These are phyloP conservation scores for Trifolium subterraneum DNA, from an alignment of 306 rosid genomes.

Conservation along the genomic window DNA sequence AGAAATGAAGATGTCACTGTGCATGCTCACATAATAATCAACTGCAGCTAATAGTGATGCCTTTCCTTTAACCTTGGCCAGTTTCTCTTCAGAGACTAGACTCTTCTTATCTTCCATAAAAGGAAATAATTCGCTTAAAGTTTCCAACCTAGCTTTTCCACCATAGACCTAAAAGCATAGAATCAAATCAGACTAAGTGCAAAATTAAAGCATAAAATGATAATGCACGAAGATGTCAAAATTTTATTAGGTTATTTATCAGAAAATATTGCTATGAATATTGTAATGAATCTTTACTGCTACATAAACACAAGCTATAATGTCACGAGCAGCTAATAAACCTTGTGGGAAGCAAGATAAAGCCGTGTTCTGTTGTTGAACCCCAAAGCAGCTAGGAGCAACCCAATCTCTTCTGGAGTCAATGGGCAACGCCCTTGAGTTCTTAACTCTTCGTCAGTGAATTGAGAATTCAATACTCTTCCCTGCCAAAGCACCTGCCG, in stretches of 20 bases:
- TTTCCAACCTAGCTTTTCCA: slow-evolving; percentile 85
- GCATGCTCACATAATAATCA: slow-evolving; percentile 93
- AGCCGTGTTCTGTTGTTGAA: slow-evolving; percentile 87
- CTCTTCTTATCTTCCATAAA: slow-evolving; percentile 94
- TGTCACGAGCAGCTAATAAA: slow-evolving; percentile 39
- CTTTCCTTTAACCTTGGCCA: slow-evolving; percentile 77
- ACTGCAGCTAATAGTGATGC: slow-evolving; percentile 91
- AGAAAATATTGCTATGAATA: slow-evolving; percentile 17
- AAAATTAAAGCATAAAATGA: slow-evolving; percentile 6
- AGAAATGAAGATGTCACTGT: slow-evolving; percentile 88
- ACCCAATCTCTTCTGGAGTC: slow-evolving; percentile 97
- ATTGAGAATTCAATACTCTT: slow-evolving; percentile 90
- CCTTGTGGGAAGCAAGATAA: slow-evolving; percentile 99
- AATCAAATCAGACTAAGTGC: slow-evolving; percentile 33
- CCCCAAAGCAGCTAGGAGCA: slow-evolving; percentile 92
- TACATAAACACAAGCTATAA: slow-evolving; percentile 23
- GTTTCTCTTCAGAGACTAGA: slow-evolving; percentile 69
- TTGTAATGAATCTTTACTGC: slow-evolving; percentile 20
- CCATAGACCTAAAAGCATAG: slow-evolving; percentile 77
- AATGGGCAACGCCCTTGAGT: slow-evolving; percentile 97
- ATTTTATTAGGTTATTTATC: slow-evolving; percentile 21
- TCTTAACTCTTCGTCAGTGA: slow-evolving; percentile 89
- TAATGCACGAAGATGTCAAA: not conserved
- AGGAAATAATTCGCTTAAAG: slow-evolving; percentile 73
- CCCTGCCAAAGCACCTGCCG: slow-evolving; percentile 95